Base-by-base conservation (phyloP, 192 early-diverging fungal species). In the Chytriomyces sp. region DNA sequence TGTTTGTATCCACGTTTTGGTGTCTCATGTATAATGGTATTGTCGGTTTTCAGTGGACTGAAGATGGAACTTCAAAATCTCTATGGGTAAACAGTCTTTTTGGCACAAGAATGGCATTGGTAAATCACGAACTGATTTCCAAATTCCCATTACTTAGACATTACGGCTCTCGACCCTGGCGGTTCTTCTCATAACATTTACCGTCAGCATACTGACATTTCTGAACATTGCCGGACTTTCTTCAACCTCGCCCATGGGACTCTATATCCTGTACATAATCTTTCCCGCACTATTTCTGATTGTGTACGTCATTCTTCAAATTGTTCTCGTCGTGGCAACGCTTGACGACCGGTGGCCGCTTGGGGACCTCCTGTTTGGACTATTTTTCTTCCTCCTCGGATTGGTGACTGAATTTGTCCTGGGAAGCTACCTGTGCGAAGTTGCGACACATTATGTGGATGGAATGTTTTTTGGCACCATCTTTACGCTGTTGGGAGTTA, bases 281-380 rank as follows among this genome's bases (percentile, higher is more conserved):
- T 91, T 98, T 79, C 91, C 93, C n/a, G 91, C 91, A 26, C 86
- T 91, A 18, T 93, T 92, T 53, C 88, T 97, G 69, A 57, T 94
- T 16, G 88, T 97, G 49, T 98, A 98, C 86, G 88, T 94, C 45
- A 82, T 96, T 61, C 83, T 95, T 24, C 97, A 98, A 82, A 93
- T 98, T 50, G 87, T 96, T 24, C 89, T 98, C n/a, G 97, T 98
- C 23, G 87, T 96, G 44, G 95, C 93, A 77, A 97, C 95, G 23
- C 87, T 97, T 69, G 95, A 98, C 77, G 96, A 98, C 83, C 91
- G 93, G 77, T 98, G 96, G 96, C 95, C 97, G 11, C 85, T 98
- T 53, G 94, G 83, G n/a, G 96, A 97, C 84, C 94, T 98, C 69
- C 80, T 94, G 67, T 95, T 98, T 83, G 93, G 92, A 2, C 87